A percentile compares a stretch with the other conserved stretches of the same genome.
Conservation (phyloP, 139 green algal species). For the Astrephomene gubernaculifera region DNA sequence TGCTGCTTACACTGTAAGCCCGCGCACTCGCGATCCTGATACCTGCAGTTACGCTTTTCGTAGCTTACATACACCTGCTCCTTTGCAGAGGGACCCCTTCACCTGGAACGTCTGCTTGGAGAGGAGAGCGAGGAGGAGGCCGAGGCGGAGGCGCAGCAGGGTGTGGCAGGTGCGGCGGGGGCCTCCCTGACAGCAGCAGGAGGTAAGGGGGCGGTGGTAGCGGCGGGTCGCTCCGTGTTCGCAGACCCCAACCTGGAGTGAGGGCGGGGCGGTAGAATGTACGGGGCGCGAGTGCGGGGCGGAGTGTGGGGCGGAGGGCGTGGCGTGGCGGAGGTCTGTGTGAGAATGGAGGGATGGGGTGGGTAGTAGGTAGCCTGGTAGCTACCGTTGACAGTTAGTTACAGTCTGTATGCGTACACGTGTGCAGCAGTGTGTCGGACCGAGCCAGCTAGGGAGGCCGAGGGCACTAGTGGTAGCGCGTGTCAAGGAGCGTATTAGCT, state of each 20-base stretch:
- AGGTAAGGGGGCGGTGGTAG: neutral
- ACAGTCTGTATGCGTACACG: too few relatives aligned
- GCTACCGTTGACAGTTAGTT: too few relatives aligned
- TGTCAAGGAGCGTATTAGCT: too few relatives aligned
- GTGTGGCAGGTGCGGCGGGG: neutral
- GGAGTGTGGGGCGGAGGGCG: neutral
- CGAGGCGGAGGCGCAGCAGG: neutral
- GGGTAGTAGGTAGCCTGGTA: too few relatives aligned
- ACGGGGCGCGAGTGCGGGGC: neutral
- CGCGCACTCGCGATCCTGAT: neutral
- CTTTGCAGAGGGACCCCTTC: neutral
- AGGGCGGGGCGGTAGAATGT: neutral
- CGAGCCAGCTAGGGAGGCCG: too few relatives aligned
- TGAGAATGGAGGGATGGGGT: neutral
- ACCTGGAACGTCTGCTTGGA: neutral
- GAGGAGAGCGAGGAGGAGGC: neutral
- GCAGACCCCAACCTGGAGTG: slow-evolving; percentile 34
- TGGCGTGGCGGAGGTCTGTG: neutral
- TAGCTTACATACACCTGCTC: too few relatives aligned
- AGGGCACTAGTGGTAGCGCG: too few relatives aligned
- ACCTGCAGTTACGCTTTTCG: neutral
- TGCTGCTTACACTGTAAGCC: too few relatives aligned
- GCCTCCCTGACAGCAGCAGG: neutral
- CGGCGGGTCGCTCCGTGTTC: neutral
- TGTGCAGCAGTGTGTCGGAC: too few relatives aligned